Base-by-base conservation (phyloP, 2,329 filamentous ascomycete species). In the Orbilia javanica region DNA sequence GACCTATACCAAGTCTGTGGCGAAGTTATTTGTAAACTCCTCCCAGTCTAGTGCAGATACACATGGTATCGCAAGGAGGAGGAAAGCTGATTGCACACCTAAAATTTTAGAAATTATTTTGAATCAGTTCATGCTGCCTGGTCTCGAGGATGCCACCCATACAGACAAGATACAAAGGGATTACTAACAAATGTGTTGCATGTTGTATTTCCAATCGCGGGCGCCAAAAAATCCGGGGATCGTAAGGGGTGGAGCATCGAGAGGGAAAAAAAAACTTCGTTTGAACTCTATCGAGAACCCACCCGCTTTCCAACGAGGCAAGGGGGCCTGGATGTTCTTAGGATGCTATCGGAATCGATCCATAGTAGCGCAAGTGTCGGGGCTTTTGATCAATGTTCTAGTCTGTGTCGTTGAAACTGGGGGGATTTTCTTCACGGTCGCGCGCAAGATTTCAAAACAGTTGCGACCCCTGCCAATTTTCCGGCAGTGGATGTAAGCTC, bases 11-110 rank as follows among this genome's bases (percentile, higher is more conserved):
- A 74, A 36, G 22, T 74, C 70, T n/a, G 70, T 67, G 15, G 70
- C 70, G 52, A 74, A 74, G 46, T 74, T 74, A 36, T 67, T 74
- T 15, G 70, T 62, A 46, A 74, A 74, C 25, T 67, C 70, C 22
- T 74, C 70, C 70, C 70, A 74, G 20, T 74, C 53, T 8, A 67
- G 36, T 25, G 60, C 69, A n/a, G 31, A 53, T 10, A 48, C 46
- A 15, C 31, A 31, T 7, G 29, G 46, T 13, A 36, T 25, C 6
- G 18, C 5, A 10, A 60, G 34, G 31, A 60, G 55, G 20, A 60
- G 31, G 1, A 60, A 11, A 42, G 8, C 20, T 6, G 55, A 27
- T 60, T 27, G 31, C 20, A 22, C 3, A n/a, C 34, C 34, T 60
- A 60, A 60, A 3, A 8, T 13, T 15, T 10, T 15, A 20, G n/a